phyloP scores from a whole-genome alignment of 768 basidiomycete species.

The Tylopilus subfusipes region DNA sequence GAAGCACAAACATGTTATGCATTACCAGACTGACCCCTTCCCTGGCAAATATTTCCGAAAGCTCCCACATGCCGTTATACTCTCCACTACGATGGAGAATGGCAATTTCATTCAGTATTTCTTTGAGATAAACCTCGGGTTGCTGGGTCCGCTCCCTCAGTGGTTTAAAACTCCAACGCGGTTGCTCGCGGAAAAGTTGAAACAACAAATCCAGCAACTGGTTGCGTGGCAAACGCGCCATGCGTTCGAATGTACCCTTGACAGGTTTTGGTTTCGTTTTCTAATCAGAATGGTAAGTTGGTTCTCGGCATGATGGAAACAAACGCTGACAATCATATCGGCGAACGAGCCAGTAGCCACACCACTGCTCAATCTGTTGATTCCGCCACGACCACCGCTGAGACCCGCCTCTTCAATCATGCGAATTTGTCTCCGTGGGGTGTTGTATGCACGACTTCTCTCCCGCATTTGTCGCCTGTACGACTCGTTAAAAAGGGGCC shows the following conservation, averaged over 20 bases:
- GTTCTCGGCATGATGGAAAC: background rate
- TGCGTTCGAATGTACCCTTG: constrained; percentile 78
- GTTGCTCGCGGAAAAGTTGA: constrained; percentile 66
- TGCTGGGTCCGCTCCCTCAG: constrained; percentile 81
- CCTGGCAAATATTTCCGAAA: constrained; percentile 69
- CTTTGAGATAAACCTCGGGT: constrained; percentile 83
- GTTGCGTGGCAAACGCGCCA: constrained; percentile 88
- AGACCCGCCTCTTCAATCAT: constrained; percentile 72
- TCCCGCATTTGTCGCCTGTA: constrained; percentile 74
- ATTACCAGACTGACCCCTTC: constrained; percentile 44
- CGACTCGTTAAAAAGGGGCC: constrained; percentile 61
- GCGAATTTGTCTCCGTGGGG: constrained; percentile 60
- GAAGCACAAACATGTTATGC: background rate
- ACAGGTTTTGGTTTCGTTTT: constrained; percentile 63
- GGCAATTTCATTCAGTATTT: constrained; percentile 74
- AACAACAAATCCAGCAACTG: constrained; percentile 86
- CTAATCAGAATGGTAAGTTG: constrained; percentile 26
- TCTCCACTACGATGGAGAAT: constrained; percentile 77
- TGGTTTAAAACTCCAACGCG: constrained; percentile 78
- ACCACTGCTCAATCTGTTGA: constrained; percentile 78
- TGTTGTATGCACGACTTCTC: constrained; percentile 62
- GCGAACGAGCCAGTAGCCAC: constrained; percentile 59
- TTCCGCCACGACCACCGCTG: constrained; percentile 64
- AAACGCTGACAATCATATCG: constrained; percentile 58
- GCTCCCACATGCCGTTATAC: constrained; percentile 75